phyloP scores from a whole-genome alignment of 2,329 filamentous ascomycete species.

The Chaetomiaceae sp. region DNA sequence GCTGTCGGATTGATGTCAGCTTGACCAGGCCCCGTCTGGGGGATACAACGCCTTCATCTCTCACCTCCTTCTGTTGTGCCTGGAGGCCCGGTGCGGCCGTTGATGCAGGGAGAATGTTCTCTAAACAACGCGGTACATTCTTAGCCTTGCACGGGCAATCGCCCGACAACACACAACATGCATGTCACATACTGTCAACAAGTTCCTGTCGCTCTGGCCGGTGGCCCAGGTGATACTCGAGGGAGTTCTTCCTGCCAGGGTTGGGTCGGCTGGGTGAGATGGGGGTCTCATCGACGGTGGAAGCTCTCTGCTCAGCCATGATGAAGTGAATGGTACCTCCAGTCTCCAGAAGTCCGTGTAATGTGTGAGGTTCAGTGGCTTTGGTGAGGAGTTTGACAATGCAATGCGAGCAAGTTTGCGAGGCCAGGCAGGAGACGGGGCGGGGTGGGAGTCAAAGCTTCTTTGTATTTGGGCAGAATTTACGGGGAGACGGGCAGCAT shows the following conservation, averaged over 20 bases:
- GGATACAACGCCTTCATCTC: no score
- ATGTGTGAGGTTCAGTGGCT: background rate
- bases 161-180: no score
- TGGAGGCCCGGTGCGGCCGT: slow-evolving; percentile 73
- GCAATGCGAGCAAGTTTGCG: no score
- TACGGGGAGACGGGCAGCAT: background rate
- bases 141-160: no score
- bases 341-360: background rate
- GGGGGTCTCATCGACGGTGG: slow-evolving; percentile 50
- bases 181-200: slow-evolving; percentile 60
- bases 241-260: slow-evolving; percentile 57
- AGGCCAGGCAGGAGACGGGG: no score
- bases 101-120: slow-evolving; percentile 80
- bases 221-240: slow-evolving; percentile 67
- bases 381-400: background rate
- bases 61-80: slow-evolving; percentile 70
- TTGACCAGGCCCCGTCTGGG: background rate
- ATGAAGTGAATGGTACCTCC: background rate
- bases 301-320: slow-evolving; percentile 20
- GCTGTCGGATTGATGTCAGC: slow-evolving; percentile 33
- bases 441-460: slow-evolving; percentile 1
- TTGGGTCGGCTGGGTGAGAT: slow-evolving; percentile 51
- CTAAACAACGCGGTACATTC: slow-evolving; percentile 38
- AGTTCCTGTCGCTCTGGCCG: slow-evolving; percentile 73
- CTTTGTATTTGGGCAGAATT: slow-evolving; percentile 13